These are phyloP conservation scores for Erodium chrysanthum DNA, from an alignment of 441 rosid species.

Conservation along the genomic window DNA sequence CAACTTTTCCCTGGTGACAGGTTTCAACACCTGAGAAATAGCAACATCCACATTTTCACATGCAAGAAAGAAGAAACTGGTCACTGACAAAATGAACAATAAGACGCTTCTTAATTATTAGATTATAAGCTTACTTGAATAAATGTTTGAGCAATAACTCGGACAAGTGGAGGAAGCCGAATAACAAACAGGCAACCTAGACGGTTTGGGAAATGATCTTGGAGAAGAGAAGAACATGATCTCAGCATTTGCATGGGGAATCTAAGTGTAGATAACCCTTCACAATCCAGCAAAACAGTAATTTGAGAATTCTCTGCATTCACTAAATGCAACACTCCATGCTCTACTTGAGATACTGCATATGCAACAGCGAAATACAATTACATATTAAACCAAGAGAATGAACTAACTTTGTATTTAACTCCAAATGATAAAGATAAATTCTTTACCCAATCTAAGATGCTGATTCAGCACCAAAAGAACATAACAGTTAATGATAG, in stretches of 20 bases:
- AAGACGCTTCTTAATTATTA: background rate
- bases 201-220: constrained; percentile 79
- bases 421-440: background rate
- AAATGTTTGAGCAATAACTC: constrained; percentile 77
- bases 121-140: constrained; percentile 48
- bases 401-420: background rate
- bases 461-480: background rate
- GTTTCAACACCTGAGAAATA: constrained; percentile 57
- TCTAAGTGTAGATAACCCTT: constrained; percentile 67
- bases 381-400: background rate
- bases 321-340: constrained; percentile 58
- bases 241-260: constrained; percentile 85
- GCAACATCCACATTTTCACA: constrained; percentile 4
- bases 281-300: constrained; percentile 79
- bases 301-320: constrained; percentile 49
- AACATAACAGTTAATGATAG: background rate
- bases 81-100: no score
- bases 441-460: background rate
- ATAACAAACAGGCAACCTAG: constrained; percentile 75
- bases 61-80: background rate
- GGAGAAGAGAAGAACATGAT: constrained; percentile 71
- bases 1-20: constrained; percentile 65
- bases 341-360: constrained; percentile 89
- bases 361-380: constrained; percentile 16
- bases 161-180: constrained; percentile 74